These are phyloP conservation scores for Picea abies DNA, from an alignment of 83 land plant genomes.

Conservation along the genomic window DNA sequence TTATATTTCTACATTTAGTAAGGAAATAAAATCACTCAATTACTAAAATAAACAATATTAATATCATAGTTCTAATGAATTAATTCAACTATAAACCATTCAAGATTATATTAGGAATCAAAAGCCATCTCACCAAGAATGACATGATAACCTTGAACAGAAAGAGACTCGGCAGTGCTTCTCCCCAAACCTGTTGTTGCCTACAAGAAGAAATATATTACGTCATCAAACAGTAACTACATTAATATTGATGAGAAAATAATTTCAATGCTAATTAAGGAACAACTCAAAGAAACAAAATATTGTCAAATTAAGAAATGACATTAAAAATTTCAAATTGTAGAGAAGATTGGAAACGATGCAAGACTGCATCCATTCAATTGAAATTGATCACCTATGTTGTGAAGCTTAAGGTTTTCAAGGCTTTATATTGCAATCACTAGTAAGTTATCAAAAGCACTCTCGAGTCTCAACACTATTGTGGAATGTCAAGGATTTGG, in stretches of 20 bases:
- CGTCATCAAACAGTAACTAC: neutral
- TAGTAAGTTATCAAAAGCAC: too few relatives aligned
- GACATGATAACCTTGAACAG: conserved; percentile 13
- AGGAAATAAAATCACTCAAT: neutral
- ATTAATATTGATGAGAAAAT: neutral
- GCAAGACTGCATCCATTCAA: too few relatives aligned
- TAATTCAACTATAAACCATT: neutral
- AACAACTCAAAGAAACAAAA: neutral
- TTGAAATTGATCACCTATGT: too few relatives aligned
- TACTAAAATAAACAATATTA: neutral
- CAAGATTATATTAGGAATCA: neutral
- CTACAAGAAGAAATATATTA: neutral
- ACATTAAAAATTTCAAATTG: neutral
- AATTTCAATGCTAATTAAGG: neutral
- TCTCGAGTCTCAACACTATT: too few relatives aligned
- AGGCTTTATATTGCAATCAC: too few relatives aligned
- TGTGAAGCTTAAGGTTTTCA: too few relatives aligned
- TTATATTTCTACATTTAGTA: too few relatives aligned
- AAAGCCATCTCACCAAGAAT: neutral
- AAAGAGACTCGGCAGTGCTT: conserved; percentile 8
- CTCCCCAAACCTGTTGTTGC: conserved; percentile 7
- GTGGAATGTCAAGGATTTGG: too few relatives aligned
- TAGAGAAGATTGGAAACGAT: neutral
- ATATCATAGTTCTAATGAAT: neutral
- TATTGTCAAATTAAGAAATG: neutral